phyloP scores from a whole-genome alignment of 176 grass and related monocot genomes.

The Phoenix roebelenii region DNA sequence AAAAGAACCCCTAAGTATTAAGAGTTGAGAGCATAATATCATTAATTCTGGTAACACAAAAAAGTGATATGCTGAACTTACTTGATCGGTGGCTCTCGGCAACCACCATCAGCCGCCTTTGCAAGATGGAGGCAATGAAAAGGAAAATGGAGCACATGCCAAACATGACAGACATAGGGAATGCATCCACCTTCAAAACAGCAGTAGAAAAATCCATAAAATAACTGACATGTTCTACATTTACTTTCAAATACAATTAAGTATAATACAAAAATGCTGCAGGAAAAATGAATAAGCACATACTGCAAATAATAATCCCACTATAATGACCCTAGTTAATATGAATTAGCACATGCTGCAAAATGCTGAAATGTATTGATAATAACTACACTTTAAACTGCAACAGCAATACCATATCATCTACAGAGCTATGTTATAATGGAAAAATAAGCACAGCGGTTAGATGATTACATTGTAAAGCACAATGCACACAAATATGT shows the following conservation, averaged over 20 bases:
- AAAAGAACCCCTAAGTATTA: too few relatives aligned
- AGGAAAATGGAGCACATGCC: constrained; percentile 14
- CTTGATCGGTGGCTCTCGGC: constrained; percentile 13
- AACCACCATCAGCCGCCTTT: constrained; percentile 10
- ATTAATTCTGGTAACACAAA: background rate
- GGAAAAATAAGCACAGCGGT: background rate
- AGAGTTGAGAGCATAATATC: too few relatives aligned
- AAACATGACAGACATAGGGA: constrained; percentile 18
- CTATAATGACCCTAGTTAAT: too few relatives aligned
- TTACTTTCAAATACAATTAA: too few relatives aligned
- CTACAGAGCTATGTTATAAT: too few relatives aligned
- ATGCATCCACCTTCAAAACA: constrained; percentile 6
- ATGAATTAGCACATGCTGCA: too few relatives aligned
- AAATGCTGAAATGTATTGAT: too few relatives aligned
- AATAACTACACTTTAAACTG: too few relatives aligned
- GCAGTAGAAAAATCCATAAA: background rate
- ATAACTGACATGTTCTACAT: background rate
- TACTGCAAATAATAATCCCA: too few relatives aligned
- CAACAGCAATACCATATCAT: too few relatives aligned
- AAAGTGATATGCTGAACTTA: background rate
- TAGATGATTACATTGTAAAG: constrained; percentile 13
- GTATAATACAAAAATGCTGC: too few relatives aligned
- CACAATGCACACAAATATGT: constrained; percentile 15
- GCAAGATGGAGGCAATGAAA: constrained; percentile 4
- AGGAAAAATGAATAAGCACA: too few relatives aligned